Base-by-base conservation (phyloP, 768 basidiomycete genomes). In the Termitomyces sp. region DNA sequence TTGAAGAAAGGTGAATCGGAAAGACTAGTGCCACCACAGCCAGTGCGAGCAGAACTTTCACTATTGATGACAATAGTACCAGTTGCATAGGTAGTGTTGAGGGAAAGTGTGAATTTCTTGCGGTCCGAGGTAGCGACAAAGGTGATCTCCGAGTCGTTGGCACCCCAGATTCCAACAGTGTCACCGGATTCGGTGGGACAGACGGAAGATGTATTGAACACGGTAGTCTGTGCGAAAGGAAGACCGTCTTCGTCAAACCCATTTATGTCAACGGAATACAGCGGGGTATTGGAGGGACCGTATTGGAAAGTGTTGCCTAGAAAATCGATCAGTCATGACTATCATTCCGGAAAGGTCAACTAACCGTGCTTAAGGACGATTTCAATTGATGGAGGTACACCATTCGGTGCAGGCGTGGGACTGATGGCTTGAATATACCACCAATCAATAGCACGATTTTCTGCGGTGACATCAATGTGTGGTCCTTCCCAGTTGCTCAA, bases 361-460 rank as follows among this genome's bases (percentile, higher is more conserved):
- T 49, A 21, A 61, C 60, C 60, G 37, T 61, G 60, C 28, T 61
- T 61, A 37, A 61, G 54, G 14, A 58, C 57, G 35, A 61, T 19
- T 34, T 61, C 60, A n/a, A 61, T 53, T 32, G 60, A 61, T 14
- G 60, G 57, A 9, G 60, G 60, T 2, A 61, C 48, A 14, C 60
- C 60, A 37, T 57, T 61, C 16, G 53, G 44, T 7, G 60, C 57
- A 49, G 60, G 17, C 7, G 53, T 58, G 30, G 53, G 54, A n/a
- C 57, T 49, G 48, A 61, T 50, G 28, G 58, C 35, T 42, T 61
- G 60, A 2, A 54, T 58, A 46, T 61, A 61, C 60, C 60, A 61
- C 60, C 60, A 61, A 37, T 61, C 57, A 12, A 61, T 53, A 14
- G 60, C 60, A n/a, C 54, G 48, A 17, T 61, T 61, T 12, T 58